Evolutionary conservation across 441 rosid genomes (phyloP).

Genomic region (Brassica balearica): DNA sequence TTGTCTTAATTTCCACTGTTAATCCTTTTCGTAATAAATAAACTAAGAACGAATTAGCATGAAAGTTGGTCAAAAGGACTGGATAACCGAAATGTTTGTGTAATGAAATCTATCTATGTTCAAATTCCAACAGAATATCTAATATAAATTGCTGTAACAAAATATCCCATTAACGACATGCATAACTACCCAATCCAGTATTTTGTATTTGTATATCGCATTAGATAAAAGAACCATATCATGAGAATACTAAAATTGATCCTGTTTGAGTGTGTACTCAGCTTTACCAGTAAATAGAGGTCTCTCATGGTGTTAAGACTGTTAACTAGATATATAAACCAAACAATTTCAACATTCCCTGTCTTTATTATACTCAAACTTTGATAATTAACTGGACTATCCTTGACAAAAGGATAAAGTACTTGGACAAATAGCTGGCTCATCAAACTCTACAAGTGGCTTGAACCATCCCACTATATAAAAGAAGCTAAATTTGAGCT

Average conservation of each 20-base stretch:
- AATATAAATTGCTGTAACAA: neutral
- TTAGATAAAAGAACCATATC: neutral
- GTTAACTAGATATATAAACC: neutral
- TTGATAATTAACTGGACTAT: conserved; percentile 7
- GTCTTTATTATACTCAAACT: neutral
- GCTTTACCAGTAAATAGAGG: neutral
- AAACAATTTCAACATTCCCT: neutral
- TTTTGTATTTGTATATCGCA: neutral
- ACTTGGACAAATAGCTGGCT: conserved; percentile 26
- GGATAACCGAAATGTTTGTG: neutral
- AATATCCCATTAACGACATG: neutral
- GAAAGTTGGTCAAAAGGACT: neutral
- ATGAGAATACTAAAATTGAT: neutral
- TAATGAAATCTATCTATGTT: neutral
- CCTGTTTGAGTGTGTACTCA: neutral
- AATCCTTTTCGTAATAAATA: neutral
- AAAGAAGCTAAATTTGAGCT: too few relatives aligned
- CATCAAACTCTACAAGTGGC: conserved; percentile 26
- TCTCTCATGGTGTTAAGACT: neutral
- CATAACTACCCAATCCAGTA: neutral
- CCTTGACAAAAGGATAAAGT: neutral
- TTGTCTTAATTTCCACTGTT: conserved; percentile 13
- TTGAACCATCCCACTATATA: too few relatives aligned
- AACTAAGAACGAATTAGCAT: neutral
- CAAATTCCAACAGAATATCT: neutral